Percentiles rank a stretch among this genome's conserved stretches.
phyloP scores from a whole-genome alignment of 495 filamentous ascomycete genomes.

The Penicillium riverlandense region DNA sequence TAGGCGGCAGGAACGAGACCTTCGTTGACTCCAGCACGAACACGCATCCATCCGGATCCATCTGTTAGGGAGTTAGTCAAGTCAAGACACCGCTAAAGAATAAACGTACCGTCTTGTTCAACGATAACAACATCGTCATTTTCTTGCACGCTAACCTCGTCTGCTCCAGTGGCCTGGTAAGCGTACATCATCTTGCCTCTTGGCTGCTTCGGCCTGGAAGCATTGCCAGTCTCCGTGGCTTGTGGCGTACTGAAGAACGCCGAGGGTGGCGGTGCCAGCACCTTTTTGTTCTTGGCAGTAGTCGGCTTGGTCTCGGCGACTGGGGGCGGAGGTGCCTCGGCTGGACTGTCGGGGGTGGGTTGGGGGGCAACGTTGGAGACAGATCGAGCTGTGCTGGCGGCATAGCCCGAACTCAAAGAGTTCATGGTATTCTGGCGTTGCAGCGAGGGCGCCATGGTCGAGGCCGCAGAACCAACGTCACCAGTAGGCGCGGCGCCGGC shows the following conservation, averaged over 20 bases:
- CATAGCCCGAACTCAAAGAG: slow-evolving; percentile 83
- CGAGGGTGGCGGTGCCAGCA: slow-evolving; percentile 81
- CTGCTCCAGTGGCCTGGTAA: slow-evolving; percentile 71
- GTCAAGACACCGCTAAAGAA: neutral
- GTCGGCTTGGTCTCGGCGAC: slow-evolving; percentile 31
- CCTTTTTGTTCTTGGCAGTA: slow-evolving; percentile 51
- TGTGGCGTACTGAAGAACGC: slow-evolving; percentile 66
- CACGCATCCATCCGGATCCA: slow-evolving; percentile 84
- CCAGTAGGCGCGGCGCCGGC: slow-evolving; percentile 50
- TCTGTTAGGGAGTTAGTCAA: slow-evolving; percentile 42
- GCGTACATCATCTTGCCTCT: slow-evolving; percentile 84
- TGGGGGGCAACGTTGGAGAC: slow-evolving; percentile 51
- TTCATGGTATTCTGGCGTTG: slow-evolving; percentile 87
- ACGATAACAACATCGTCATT: slow-evolving; percentile 68
- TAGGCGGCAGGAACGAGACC: slow-evolving; percentile 87
- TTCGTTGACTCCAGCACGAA: slow-evolving; percentile 58
- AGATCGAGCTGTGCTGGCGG: slow-evolving; percentile 68
- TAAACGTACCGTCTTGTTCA: slow-evolving; percentile 77
- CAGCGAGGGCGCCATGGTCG: slow-evolving; percentile 44
- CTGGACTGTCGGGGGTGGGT: slow-evolving; percentile 18
- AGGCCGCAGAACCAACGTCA: slow-evolving; percentile 30
- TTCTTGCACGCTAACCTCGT: slow-evolving; percentile 73
- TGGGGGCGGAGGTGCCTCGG: slow-evolving; percentile 27
- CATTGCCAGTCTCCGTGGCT: slow-evolving; percentile 13
- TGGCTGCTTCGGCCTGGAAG: slow-evolving; percentile 42